Evolutionary conservation across 2,329 filamentous ascomycete species (phyloP), one percentile per base, ranked within the genome.

Genomic region (Verticillium zaregamsianum): DNA sequence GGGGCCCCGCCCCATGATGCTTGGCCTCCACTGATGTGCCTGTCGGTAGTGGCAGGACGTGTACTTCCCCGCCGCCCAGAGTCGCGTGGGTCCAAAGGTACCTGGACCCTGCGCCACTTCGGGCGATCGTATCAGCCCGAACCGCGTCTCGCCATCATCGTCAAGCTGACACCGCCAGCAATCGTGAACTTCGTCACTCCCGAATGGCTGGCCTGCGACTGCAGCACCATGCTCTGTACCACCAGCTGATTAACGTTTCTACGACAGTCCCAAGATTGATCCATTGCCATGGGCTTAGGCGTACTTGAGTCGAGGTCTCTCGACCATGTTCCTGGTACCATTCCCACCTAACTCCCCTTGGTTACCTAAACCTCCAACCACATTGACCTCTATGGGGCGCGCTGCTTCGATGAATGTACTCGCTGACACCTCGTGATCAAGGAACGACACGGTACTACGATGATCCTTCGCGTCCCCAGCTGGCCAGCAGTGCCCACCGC

Each of bases 321-420:
- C 67, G 83, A 86, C 69, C 84, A 91, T 74, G 91, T 94, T 64
- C 92, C 92, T 63, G 91, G 91, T 93, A 61, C 61, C 37, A 39
- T 32, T 55, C 20, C 52, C 32, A 54, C 33, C 31, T 23, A 55
- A 59, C 61, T 3, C n/a, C 8, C n/a, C 45, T 14, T 17, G 8
- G 3, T 11, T 12, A 20, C 9, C 45, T 23, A 8, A n/a, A 11
- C 45, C 2, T 14, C 45, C 20, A 7, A 25, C 20, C 20, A 25
- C 7, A 3, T 1, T n/a, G 45, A 25, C n/a, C 20, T 23, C 45
- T 2, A 49, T 4, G 45, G n/a, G 20, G 23, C 11, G n/a, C 17
- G 45, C n/a, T 23, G 45, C 37, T 23, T 14, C n/a, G 45, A 49
- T 11, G 45, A 49, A 8, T 12, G 20, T n/a, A 23, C 9, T 7